A percentile compares a stretch with the other conserved stretches of the same genome.
These are phyloP conservation scores for Corymbia maculata DNA, from an alignment of 345 rosid species.

Conservation along the genomic window DNA sequence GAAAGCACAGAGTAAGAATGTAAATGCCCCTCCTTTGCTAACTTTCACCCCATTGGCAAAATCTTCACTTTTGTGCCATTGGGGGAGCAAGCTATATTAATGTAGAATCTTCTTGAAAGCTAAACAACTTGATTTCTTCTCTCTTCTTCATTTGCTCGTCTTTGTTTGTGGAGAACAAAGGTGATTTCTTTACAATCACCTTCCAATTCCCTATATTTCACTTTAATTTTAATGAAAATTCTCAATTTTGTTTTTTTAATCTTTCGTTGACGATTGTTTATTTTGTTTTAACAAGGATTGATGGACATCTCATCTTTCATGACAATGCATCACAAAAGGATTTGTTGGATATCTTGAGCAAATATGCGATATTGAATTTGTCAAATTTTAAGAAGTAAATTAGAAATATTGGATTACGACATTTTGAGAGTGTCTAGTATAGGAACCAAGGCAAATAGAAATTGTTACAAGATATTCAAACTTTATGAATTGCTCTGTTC, in stretches of 20 bases:
- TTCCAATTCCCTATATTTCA: too few relatives aligned
- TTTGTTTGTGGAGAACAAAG: not conserved
- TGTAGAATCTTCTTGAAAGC: not conserved
- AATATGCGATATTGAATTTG: not conserved
- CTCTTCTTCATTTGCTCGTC: not conserved
- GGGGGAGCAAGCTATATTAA: not conserved
- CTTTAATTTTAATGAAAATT: too few relatives aligned
- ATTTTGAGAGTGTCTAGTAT: not conserved
- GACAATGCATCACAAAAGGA: not conserved
- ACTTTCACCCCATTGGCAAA: not conserved
- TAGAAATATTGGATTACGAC: not conserved
- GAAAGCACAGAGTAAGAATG: not conserved
- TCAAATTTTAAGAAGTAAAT: too few relatives aligned
- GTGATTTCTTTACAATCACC: not conserved
- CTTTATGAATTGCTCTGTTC: not conserved
- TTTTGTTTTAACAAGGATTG: not conserved
- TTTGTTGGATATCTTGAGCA: accelerated
- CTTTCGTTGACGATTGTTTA: not conserved
- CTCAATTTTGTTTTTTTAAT: too few relatives aligned
- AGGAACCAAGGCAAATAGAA: not conserved
- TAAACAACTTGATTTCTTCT: not conserved
- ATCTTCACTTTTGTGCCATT: not conserved
- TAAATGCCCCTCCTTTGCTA: not conserved
- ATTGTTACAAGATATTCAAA: not conserved
- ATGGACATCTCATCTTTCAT: not conserved